Base-by-base conservation (phyloP, 1,284 basidiomycete genomes). In the Fistulinella staudtii region DNA sequence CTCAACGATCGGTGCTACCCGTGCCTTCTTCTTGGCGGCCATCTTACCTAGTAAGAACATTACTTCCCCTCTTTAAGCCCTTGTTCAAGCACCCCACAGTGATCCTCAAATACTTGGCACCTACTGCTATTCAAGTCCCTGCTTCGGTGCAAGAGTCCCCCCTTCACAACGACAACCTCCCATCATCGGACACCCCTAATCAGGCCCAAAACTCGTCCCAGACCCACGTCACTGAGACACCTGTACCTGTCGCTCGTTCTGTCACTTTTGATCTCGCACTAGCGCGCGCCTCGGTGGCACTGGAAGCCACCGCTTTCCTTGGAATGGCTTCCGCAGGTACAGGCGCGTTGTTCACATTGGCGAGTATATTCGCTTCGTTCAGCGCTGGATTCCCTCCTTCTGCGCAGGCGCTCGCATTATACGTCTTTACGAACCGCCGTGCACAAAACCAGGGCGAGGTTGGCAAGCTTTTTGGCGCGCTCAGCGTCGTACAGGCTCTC, bases 401-500 rank as follows among this genome's bases (percentile, higher is more conserved):
- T 0, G 46, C 77, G 2, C 82, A 88, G 51, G 80, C 80, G 31
- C 72, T 86, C 33, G 77, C 85, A 2, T 61, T 91, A 30, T 75
- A 80, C 24, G 61, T 89, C 39, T 84, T 83, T 53, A 64, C 67
- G 22, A 63, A 66, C 21, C 66, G 67, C 17, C 74, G 71, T 2
- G 74, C 75, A 3, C 66, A 61, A 11, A 46, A 49, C 20, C 52
- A 41, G 3, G 51, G 52, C 18, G 82, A 86, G 58, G 61, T 70
- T 5, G 86, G 84, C 2, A 71, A 70, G 50, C 67, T 91, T 13
- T 89, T 89, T 57, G 88, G 87, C 14, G 82, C 79, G 3, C 53
- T 90, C 46, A 79, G 80, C 47, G 83, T 90, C 28, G 55, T 89
- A 9, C 77, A 84, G 51, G 73, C 81, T 2, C 55, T 89, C 23